These are phyloP conservation scores for Arthromyces matolae DNA, from an alignment of 768 basidiomycete genomes.

Conservation along the genomic window DNA sequence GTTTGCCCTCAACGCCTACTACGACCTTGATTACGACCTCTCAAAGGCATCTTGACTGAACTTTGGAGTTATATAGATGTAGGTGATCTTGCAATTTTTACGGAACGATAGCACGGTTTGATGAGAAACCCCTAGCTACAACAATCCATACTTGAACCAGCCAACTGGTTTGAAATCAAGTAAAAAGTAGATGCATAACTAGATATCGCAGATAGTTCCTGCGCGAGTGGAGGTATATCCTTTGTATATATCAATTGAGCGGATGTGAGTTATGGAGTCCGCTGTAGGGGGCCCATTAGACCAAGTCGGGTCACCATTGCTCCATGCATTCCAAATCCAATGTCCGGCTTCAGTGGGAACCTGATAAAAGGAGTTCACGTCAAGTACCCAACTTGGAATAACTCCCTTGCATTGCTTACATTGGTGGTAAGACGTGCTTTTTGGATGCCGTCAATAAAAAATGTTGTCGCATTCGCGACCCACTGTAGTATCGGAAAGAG, in stretches of 20 bases:
- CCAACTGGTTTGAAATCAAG: no score
- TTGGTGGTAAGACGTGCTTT: conserved; percentile 27
- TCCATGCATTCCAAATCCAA: conserved; percentile 36
- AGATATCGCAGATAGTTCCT: conserved; percentile 24
- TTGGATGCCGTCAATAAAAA: conserved; percentile 32
- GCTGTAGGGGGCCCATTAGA: conserved; percentile 33
- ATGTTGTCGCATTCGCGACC: conserved; percentile 26
- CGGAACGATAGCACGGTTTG: no score
- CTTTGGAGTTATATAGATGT: no score
- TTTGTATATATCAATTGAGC: conserved; percentile 32
- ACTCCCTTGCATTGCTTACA: conserved; percentile 23
- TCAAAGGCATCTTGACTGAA: no score
- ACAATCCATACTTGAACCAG: no score
- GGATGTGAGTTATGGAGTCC: conserved; percentile 32
- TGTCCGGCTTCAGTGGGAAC: conserved; percentile 26
- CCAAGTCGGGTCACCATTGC: conserved; percentile 32
- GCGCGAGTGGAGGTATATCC: conserved; percentile 25
- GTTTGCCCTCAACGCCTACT: not conserved
- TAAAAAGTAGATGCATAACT: no score
- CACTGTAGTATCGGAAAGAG: conserved; percentile 21
- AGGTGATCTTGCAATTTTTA: no score
- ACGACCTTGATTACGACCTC: no score
- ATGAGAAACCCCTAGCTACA: no score
- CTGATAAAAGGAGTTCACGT: no score
- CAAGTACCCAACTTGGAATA: no score